Conservation (phyloP, 2,329 filamentous ascomycete genomes). For the Aspergillus thermomutatus region DNA sequence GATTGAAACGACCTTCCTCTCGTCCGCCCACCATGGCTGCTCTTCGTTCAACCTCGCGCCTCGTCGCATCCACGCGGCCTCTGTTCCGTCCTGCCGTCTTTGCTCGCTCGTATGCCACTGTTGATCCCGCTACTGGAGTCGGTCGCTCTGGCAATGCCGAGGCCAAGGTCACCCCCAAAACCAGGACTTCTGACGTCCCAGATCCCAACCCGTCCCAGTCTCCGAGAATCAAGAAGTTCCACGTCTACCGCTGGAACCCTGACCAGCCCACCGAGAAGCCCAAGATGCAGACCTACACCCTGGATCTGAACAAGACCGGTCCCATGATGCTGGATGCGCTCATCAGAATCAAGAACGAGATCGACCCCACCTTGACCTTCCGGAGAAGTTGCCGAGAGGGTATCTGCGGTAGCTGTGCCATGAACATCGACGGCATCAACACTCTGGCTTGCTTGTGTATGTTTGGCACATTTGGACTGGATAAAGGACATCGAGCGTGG, state of each 20-base stretch:
- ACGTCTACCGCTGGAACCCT: conserved; percentile 98
- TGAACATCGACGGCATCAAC: conserved; percentile 99
- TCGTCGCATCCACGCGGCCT: conserved; percentile 42
- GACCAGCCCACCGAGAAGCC: conserved; percentile 91
- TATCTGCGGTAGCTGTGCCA: conserved; percentile 97
- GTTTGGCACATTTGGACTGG: conserved; percentile 36
- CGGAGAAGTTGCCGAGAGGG: conserved; percentile 94
- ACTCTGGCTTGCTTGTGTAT: conserved; percentile 95
- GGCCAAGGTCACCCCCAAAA: conserved; percentile 41
- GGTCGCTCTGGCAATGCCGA: conserved; percentile 26
- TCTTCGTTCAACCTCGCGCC: conserved; percentile 47
- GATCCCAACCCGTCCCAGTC: conserved; percentile 58
- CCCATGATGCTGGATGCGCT: conserved; percentile 97
- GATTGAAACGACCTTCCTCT: conserved; percentile 10
- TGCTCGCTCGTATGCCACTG: conserved; percentile 47
- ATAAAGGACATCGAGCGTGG: conserved; percentile 9
- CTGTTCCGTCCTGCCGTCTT: conserved; percentile 40
- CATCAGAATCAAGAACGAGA: conserved; percentile 98
- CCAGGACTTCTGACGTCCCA: conserved; percentile 58
- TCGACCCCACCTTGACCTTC: conserved; percentile 95
- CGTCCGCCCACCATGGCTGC: conserved; percentile 42
- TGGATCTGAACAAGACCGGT: conserved; percentile 98
- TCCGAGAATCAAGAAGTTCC: conserved; percentile 83
- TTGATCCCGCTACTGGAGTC: conserved; percentile 34
- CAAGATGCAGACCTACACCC: conserved; percentile 87